phyloP scores from a whole-genome alignment of 176 grass and related monocot genomes.

The Carex kokanica region DNA sequence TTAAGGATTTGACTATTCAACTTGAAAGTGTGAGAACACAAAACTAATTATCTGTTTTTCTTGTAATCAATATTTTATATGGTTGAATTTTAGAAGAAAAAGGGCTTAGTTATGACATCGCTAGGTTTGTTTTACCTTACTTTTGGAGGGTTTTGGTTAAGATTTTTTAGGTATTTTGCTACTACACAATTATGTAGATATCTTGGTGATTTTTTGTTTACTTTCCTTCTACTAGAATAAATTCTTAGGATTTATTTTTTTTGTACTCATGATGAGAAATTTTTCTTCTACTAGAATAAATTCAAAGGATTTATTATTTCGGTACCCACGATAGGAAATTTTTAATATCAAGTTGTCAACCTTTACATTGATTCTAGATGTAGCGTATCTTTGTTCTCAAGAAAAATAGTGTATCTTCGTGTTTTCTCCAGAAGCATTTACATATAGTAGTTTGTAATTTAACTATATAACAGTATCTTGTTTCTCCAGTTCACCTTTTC shows the following conservation, averaged over 20 bases:
- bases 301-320: not conserved
- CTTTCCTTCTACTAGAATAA: not conserved
- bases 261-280: not conserved
- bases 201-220: slow-evolving; percentile 10
- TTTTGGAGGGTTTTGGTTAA: not conserved
- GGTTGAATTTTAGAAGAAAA: not conserved
- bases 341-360: not conserved
- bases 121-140: not conserved
- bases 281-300: not conserved
- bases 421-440: not conserved
- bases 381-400: too few species aligned
- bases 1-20: slow-evolving; percentile 83
- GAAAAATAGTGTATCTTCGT: too few species aligned
- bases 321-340: not conserved
- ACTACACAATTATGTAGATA: slow-evolving; percentile 2
- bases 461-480: not conserved
- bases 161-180: not conserved
- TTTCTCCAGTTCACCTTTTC: not conserved
- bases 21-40: slow-evolving; percentile 58
- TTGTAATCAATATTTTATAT: slow-evolving; percentile 5
- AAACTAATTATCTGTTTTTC: not conserved
- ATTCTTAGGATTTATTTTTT: not conserved
- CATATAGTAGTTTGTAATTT: not conserved
- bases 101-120: not conserved
- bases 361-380: not conserved